Percentiles rank a stretch among this genome's conserved stretches.
Conservation (phyloP, 352 stramenopile genomes). For the Pythium guiyangense region DNA sequence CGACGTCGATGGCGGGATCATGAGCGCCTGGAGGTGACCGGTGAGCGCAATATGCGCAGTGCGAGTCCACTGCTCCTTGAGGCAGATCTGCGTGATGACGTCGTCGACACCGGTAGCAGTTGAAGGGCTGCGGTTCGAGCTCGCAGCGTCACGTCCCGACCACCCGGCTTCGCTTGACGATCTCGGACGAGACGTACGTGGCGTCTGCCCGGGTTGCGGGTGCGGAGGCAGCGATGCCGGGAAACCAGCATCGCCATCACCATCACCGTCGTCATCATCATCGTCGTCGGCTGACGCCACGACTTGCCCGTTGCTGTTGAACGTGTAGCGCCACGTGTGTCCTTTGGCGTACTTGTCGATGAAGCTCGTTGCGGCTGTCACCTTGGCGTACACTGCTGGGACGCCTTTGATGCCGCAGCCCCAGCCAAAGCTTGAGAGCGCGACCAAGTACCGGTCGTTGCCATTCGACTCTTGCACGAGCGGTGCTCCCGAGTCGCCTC, state of each 20-base stretch:
- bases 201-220: neutral
- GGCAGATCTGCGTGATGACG: conserved; percentile 14
- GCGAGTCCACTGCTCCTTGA: conserved; percentile 14
- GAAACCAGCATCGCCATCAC: neutral
- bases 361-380: conserved; percentile 20
- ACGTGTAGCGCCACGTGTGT: conserved; percentile 20
- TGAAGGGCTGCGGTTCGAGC: neutral
- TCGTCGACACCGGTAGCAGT: neutral
- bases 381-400: conserved; percentile 29
- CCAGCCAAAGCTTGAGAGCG: conserved; percentile 27
- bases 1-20: conserved; percentile 14
- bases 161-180: neutral
- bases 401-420: conserved; percentile 26
- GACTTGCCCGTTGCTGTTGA: neutral
- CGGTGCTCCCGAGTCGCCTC: conserved; percentile 34
- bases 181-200: neutral
- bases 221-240: neutral
- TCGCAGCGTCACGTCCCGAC: neutral
- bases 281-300: neutral
- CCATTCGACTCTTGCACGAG: conserved; percentile 15
- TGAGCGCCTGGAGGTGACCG: conserved; percentile 4
- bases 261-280: neutral
- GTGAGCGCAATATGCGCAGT: conserved; percentile 9
- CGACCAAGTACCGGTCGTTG: conserved; percentile 16
- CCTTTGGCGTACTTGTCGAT: conserved; percentile 21